Percentiles rank a stretch among this genome's conserved stretches.
phyloP scores from a whole-genome alignment of 768 basidiomycete species.

The Mycena vitilis region DNA sequence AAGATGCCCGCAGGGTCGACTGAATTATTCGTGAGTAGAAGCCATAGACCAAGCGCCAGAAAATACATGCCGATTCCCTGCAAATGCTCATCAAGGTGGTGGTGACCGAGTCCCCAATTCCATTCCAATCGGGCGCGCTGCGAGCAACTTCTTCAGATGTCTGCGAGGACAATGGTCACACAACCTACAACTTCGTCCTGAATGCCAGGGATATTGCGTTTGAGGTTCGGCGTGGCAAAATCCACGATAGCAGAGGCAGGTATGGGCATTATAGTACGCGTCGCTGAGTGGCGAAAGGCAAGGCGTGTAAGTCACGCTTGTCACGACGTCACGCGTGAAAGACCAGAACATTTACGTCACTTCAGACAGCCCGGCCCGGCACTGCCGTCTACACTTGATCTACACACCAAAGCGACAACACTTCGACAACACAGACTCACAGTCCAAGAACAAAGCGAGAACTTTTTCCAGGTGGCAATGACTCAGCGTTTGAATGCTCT shows the following conservation, averaged over 20 bases:
- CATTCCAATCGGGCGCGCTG: conserved; percentile 19
- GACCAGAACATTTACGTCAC: too few relatives aligned
- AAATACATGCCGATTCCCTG: not conserved
- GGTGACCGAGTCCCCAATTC: conserved; percentile 16
- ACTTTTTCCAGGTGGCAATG: too few relatives aligned
- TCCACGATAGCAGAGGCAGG: not conserved
- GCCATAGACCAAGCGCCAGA: not conserved
- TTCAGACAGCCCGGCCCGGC: too few relatives aligned
- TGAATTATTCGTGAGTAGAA: not conserved
- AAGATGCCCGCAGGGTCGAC: conserved; percentile 2
- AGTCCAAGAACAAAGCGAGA: too few relatives aligned
- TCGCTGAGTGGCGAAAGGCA: too few relatives aligned
- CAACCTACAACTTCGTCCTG: not conserved
- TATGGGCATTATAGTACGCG: not conserved
- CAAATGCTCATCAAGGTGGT: conserved; percentile 14
- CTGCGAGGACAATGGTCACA: not conserved
- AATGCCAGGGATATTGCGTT: not conserved
- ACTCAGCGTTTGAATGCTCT: too few relatives aligned
- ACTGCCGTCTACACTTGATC: too few relatives aligned
- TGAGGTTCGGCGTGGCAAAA: not conserved
- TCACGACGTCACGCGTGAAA: too few relatives aligned
- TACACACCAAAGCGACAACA: too few relatives aligned
- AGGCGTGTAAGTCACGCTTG: too few relatives aligned
- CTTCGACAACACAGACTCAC: too few relatives aligned
- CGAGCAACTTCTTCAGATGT: not conserved